Evolutionary conservation across 2,329 filamentous ascomycete genomes (phyloP).

Genomic region (Fonsecaea nubica): DNA sequence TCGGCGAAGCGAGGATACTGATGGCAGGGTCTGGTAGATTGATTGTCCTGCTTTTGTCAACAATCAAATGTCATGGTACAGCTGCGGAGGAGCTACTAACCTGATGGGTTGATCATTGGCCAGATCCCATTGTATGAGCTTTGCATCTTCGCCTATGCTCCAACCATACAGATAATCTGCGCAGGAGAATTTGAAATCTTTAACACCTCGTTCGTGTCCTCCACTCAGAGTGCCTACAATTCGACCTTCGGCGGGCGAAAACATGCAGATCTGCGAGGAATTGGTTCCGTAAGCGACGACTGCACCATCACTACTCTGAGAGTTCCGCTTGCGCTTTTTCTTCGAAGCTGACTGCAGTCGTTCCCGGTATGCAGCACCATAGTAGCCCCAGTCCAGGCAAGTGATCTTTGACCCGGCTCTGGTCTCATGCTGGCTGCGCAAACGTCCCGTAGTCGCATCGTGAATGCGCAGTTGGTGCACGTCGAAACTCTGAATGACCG

Average conservation of each 20-base stretch:
- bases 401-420: conserved; percentile 56
- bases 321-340: conserved; percentile 59
- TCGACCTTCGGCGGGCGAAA: conserved; percentile 57
- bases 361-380: conserved; percentile 43
- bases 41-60: conserved; percentile 47
- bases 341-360: conserved; percentile 47
- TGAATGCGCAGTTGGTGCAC: conserved; percentile 60
- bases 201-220: conserved; percentile 56
- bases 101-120: conserved; percentile 51
- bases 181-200: conserved; percentile 59
- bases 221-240: conserved; percentile 53
- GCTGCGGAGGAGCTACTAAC: conserved; percentile 43
- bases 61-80: not conserved
- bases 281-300: conserved; percentile 59
- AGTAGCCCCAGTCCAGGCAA: conserved; percentile 60
- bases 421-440: conserved; percentile 59
- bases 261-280: conserved; percentile 57
- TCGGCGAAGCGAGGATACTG: conserved; percentile 50
- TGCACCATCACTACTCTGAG: conserved; percentile 49
- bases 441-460: conserved; percentile 56
- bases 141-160: conserved; percentile 61
- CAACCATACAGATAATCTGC: conserved; percentile 59
- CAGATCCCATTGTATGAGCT: conserved; percentile 61
- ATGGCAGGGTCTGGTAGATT: conserved; percentile 52
- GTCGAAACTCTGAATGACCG: conserved; percentile 60